Evolutionary conservation across 2,329 filamentous ascomycete genomes (phyloP), one percentile per base, ranked within the genome.

Genomic region (Stemphylium lycopersici): DNA sequence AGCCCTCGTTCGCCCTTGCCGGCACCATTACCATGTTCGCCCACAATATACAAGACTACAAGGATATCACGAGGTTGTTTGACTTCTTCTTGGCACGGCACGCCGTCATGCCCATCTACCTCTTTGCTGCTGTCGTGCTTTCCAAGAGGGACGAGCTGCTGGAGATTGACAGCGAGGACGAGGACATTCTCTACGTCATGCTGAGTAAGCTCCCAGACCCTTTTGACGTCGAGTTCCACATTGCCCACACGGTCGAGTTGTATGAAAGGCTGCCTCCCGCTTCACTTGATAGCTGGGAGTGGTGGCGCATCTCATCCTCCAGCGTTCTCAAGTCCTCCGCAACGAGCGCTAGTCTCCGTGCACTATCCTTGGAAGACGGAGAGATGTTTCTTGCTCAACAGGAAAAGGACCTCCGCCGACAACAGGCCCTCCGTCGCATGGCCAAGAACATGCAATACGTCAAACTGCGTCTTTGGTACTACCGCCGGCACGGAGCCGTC

Each of bases 11-110:
- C 74, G 95, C 95, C 4, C 82, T 99, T 4, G 87, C 91, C n/a
- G 92, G 91, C 42, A 96, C 92, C 0, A 83, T 99, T 38, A 99
- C 96, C 31, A 87, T 99, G 80, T 99, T 97, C 75, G 92, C 95
- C 15, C 95, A 99, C 77, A 93, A 98, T 73, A 92, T 99, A 57
- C 88, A 95, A 75, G 87, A 89, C 37, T 97, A 96, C 72, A 85
- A 85, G 59, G 90, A 93, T 63, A 98, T 99, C 69, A 86, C 92
- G 31, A 86, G 95, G 20, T 80, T 99, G 1, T 99, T 97, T 73
- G 95, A 99, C 77, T 93, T 93, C 49, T 83, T 99, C 42, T 82
- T 99, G 4, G 91, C 93, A 3, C 86, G 85, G 43, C 91, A 96
- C 73, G 91, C 93, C n/a, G 89, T 90, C 34, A 91, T 96, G 68